Base-by-base conservation (phyloP, 192 early-diverging fungal genomes). In the Coemansia sp. region DNA sequence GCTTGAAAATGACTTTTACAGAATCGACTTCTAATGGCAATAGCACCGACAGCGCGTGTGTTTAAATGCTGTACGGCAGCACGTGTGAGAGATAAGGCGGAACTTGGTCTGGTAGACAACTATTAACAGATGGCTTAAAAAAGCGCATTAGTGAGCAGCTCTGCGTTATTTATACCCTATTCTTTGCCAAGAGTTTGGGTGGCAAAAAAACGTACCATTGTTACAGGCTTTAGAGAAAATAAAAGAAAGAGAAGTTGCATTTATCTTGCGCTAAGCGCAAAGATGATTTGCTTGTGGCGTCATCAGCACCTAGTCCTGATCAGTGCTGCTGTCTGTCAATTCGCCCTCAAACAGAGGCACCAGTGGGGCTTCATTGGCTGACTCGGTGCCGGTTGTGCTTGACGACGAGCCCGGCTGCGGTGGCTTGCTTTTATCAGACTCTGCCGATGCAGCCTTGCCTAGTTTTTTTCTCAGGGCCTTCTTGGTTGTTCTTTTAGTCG, bases 401-500 rank as follows among this genome's bases (percentile, higher is more conserved):
- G n/a, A 63, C 15, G 54, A 33, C 6, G 26, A 7, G 5, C 48
- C 28, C 16, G 39, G 49, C 35, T 10, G 8, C 3, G 12, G 7
- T 13, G 44, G 12, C 42, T 40, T 15, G 39, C 39, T 40, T 40
- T 40, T 40, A 44, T 44, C 42, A 18, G 42, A 44, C n/a, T 44
- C 26, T 51, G 13, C 42, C 51, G 33, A 3, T 28, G 12, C 14
- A 26, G 43, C 9, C 12, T 21, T 55, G 12, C 40, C 7, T 19
- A 12, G 53, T 35, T 54, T 60, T 39, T 40, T 49, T 39, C 55
- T 65, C 23, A 65, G 31, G 9, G 73, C 64, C 53, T 48, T 64
- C 1, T 52, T 26, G 9, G 90, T 82, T 11, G 85, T 81, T 13
- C 50, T 49, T 46, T 85, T 85, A 8, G 88, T 82, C 12, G 77